Evolutionary conservation across 2,329 filamentous ascomycete species (phyloP).

Genomic region (Aspergillus quadricinctus): DNA sequence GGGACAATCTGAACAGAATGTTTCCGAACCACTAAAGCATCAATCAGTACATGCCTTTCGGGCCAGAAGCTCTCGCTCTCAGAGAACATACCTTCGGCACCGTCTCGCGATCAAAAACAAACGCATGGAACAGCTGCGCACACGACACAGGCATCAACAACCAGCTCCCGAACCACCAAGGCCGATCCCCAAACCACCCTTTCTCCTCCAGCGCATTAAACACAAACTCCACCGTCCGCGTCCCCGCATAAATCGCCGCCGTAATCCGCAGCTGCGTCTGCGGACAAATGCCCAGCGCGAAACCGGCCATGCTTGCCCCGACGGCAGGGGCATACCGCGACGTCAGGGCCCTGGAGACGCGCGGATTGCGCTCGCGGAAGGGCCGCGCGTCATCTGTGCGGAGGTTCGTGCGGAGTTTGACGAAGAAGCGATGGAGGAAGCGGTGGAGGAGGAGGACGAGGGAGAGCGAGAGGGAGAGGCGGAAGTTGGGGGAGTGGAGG

Average conservation of each 20-base stretch:
- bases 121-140: constrained; percentile 71
- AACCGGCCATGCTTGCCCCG: constrained; percentile 82
- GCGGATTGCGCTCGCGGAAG: constrained; percentile 79
- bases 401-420: constrained; percentile 70
- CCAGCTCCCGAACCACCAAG: constrained; percentile 84
- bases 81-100: constrained; percentile 54
- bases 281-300: constrained; percentile 74
- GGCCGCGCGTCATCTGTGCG: constrained; percentile 74
- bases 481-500: constrained; percentile 61
- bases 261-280: constrained; percentile 69
- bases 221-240: constrained; percentile 75
- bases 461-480: constrained; percentile 77
- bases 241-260: constrained; percentile 75
- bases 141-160: constrained; percentile 71
- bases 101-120: constrained; percentile 72
- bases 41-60: constrained; percentile 1
- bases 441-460: constrained; percentile 84
- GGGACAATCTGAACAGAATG: constrained; percentile 67
- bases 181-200: constrained; percentile 62
- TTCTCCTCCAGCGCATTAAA: constrained; percentile 80
- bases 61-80: background rate
- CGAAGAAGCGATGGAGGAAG: constrained; percentile 84
- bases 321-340: constrained; percentile 81
- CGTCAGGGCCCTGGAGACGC: constrained; percentile 68
- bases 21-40: constrained; percentile 52